These are phyloP conservation scores for Haematococcus lacustris DNA, from an alignment of 139 green algal species.

Conservation along the genomic window DNA sequence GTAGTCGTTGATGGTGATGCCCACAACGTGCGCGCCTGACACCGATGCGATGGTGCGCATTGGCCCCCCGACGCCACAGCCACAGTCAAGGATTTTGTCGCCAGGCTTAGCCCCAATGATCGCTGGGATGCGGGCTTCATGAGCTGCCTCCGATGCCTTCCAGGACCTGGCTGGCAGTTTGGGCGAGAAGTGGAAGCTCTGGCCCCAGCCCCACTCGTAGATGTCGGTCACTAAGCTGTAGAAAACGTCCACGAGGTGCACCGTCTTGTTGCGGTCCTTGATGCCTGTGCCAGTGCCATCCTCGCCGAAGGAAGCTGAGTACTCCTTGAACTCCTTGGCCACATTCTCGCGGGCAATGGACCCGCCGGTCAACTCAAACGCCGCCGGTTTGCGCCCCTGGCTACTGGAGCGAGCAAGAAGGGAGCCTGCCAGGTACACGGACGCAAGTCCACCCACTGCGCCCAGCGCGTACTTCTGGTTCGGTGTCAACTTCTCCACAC, in stretches of 20 bases:
- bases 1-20: conserved; percentile 98
- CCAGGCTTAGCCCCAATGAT: conserved; percentile 58
- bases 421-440: not conserved
- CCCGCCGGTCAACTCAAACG: conserved; percentile 62
- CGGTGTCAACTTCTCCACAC: not conserved
- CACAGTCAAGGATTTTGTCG: conserved; percentile 81
- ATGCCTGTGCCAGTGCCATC: conserved; percentile 15
- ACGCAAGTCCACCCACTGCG: not conserved
- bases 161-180: conserved; percentile 70
- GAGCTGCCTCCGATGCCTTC: conserved; percentile 67
- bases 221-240: conserved; percentile 88
- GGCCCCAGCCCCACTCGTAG: conserved; percentile 94
- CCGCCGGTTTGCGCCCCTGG: conserved; percentile 41
- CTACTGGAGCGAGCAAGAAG: not conserved
- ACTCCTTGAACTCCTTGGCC: conserved; percentile 54
- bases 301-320: conserved; percentile 47
- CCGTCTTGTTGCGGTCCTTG: conserved; percentile 37
- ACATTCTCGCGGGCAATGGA: conserved; percentile 54
- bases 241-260: conserved; percentile 61
- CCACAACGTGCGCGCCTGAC: conserved; percentile 79
- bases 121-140: conserved; percentile 77
- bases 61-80: conserved; percentile 95
- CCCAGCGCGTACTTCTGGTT: not conserved
- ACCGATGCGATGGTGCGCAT: conserved; percentile 87
- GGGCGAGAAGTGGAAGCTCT: conserved; percentile 96